Evolutionary conservation across 768 basidiomycete species (phyloP), one percentile per base, ranked within the genome.

Genomic region (Phlebiopsis gigantea): DNA sequence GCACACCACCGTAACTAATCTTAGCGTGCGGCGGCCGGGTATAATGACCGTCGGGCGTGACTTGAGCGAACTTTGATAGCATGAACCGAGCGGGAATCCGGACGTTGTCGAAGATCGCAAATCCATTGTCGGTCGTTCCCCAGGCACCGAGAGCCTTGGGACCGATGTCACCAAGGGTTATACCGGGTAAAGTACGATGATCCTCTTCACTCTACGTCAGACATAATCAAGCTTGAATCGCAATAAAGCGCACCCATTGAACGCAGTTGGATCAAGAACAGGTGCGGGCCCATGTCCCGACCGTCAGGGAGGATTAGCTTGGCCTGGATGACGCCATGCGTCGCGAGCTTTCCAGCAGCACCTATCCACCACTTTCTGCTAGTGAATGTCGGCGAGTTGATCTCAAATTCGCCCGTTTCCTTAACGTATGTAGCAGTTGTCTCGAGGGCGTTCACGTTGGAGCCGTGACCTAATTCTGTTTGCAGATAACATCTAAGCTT

Each of bases 321-420:
- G 3, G 90, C 88, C 67, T 90, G 88, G 0, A 90, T 80, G 14
- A 88, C 78, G 4, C 87, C 87, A 65, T 90, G 87, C 0, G 87
- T 89, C 0, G 88, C 81, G 0, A 83, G 85, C 70, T 82, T 84
- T 0, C 83, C 88, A 14, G 88, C 71, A 5, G 76, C 84, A 7
- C 89, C 88, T 53, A 88, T 80, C 90, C 89, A 92, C 88, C 88
- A 92, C 66, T 92, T 92, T 60, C 75, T 81, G 58, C 85, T 87
- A 1, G 87, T 87, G 22, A 89, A 62, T 0, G 84, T 84, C 0
- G 90, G 89, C 0, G 87, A 87, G 64, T 91, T 77, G 34, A 92
- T 81, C 42, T 88, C 85, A 61, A 91, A 90, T 65, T 88, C 83
- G 53, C 77, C 68, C 0, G 80, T 79, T 28, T 80, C 78, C 0